Evolutionary conservation across 768 basidiomycete species (phyloP).

Genomic region (Pisolithus sp.): DNA sequence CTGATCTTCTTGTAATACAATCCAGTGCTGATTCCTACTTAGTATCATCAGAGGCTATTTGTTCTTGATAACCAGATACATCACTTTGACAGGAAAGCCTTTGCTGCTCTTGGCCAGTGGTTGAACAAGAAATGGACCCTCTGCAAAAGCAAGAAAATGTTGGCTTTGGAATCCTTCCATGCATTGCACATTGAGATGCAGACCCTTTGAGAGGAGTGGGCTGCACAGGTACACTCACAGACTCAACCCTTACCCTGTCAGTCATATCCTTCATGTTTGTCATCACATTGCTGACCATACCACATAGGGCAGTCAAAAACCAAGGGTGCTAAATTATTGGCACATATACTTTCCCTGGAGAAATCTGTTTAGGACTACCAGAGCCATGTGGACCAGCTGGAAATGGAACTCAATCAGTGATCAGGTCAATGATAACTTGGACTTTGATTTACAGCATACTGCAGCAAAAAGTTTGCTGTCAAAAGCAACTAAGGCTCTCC

Average conservation of each 20-base stretch:
- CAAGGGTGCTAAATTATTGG: no score
- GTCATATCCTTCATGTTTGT: background rate
- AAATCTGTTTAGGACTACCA: no score
- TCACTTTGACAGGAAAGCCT: background rate
- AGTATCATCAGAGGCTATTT: constrained; percentile 9
- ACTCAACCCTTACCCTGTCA: constrained; percentile 1
- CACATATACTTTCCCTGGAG: no score
- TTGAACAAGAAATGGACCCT: background rate
- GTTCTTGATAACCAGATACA: constrained; percentile 5
- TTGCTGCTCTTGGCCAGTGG: constrained; percentile 4
- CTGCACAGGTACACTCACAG: constrained; percentile 1
- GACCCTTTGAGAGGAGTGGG: background rate
- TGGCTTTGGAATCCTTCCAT: background rate
- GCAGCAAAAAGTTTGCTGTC: no score
- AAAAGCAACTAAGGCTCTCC: no score
- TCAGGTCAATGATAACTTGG: no score
- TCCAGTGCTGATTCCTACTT: background rate
- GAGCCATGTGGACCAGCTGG: no score
- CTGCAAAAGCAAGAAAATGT: background rate
- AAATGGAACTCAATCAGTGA: no score
- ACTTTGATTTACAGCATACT: no score
- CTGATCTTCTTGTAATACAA: background rate
- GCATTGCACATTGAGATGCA: background rate
- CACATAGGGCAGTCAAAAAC: no score
- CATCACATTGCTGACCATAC: no score